Base-by-base conservation (phyloP, 805 yeast genomes). In the Kodamaea fukazawae region DNA sequence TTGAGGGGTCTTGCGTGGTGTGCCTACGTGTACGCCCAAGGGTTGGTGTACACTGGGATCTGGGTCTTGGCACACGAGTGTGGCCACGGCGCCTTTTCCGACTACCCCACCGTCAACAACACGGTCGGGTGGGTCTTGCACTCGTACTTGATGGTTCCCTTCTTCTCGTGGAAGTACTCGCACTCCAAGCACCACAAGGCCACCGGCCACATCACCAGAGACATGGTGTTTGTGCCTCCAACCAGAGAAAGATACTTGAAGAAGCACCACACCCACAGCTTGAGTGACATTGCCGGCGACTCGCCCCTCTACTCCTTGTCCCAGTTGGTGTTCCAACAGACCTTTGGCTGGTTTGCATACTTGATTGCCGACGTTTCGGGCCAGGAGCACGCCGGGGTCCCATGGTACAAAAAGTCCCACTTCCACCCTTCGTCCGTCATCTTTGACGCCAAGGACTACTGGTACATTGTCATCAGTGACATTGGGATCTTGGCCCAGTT, bases 31-130 rank as follows among this genome's bases (percentile, higher is more conserved):
- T 62, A 58, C 48, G 43, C 55, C 43, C 60, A 67, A 47, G 76
- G 81, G 40, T 61, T 76, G 42, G 70, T 75, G 47, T 78, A 79
- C 5, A 71, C 76, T 41, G 83, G 84, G 32, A 57, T 77, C 37
- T 78, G 83, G 83, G 75, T 78, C 45, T 58, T 78, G 55, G 81
- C 81, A 34, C 83, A 77, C 55, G 82, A 77, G 60, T 78, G 83
- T 65, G 83, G 83, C 30, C 84, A 78, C 55, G 74, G 72, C 38
- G 83, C 83, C 13, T 78, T 78, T 54, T 71, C 78, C 28, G 80
- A 78, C 49, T 75, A 75, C 51, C 67, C 63, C 42, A 57, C 56
- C 51, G 67, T 78, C 38, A 78, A 78, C 51, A 81, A 78, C 54
- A 54, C 70, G 18, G 71, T 76, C 42, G 84, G 84, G 38, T 78